phyloP scores from a whole-genome alignment of 2,329 filamentous ascomycete species.

The Zymoseptoria passerinii region DNA sequence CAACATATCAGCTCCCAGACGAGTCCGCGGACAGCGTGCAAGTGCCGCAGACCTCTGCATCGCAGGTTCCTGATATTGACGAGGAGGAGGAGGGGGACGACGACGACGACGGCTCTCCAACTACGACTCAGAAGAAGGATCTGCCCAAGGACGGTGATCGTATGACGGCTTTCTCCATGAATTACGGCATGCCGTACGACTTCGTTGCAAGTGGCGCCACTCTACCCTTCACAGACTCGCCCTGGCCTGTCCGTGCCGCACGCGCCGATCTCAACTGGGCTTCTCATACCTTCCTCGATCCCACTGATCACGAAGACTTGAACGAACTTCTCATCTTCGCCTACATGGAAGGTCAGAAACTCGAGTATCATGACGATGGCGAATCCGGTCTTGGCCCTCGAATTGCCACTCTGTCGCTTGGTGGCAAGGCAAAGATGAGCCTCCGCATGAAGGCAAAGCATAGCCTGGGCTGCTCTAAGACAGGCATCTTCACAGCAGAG shows the following conservation, averaged over 20 bases:
- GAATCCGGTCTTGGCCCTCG: slow-evolving; percentile 54
- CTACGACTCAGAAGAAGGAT: background rate
- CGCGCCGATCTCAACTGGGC: slow-evolving; percentile 51
- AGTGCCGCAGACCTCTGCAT: background rate
- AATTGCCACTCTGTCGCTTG: slow-evolving; percentile 54
- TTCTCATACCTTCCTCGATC: slow-evolving; percentile 35
- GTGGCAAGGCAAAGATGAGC: slow-evolving; percentile 50
- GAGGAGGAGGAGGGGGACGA: background rate
- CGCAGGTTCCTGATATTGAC: too few relatives aligned
- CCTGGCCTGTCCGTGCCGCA: slow-evolving; percentile 39
- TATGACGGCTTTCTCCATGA: slow-evolving; percentile 30
- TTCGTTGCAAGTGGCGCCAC: slow-evolving; percentile 51
- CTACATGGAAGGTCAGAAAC: slow-evolving; percentile 53
- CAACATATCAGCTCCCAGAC: background rate
- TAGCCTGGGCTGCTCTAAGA: slow-evolving; percentile 30
- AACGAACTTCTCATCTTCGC: slow-evolving; percentile 57
- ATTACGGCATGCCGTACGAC: slow-evolving; percentile 55
- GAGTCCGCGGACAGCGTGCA: background rate
- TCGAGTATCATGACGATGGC: slow-evolving; percentile 61
- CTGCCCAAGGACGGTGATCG: slow-evolving; percentile 20
- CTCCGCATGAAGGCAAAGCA: slow-evolving; percentile 50
- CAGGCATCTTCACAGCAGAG: slow-evolving; percentile 28
- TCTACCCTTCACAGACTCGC: slow-evolving; percentile 43
- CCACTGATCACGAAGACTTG: slow-evolving; percentile 37
- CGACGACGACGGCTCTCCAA: background rate